Evolutionary conservation across 345 rosid genomes (phyloP).

Genomic region (Sonneratia caseolaris): DNA sequence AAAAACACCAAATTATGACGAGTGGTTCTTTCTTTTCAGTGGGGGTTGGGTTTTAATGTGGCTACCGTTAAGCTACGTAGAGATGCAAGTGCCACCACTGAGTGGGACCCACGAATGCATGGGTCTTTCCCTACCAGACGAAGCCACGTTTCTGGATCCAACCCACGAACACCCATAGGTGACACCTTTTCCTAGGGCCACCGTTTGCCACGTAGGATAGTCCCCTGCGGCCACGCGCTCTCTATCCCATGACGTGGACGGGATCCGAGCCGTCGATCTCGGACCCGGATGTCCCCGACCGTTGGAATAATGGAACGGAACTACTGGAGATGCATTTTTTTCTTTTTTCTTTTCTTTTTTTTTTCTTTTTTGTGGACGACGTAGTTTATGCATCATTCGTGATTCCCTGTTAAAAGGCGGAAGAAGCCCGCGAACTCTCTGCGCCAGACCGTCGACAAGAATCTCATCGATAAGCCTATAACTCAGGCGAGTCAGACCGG

Average conservation of each 20-base stretch:
- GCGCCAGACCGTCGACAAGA: not conserved
- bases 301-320: too few relatives aligned
- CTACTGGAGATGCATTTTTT: not conserved
- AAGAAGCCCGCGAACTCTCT: not conserved
- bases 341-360: too few relatives aligned
- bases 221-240: not conserved
- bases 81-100: slow-evolving; percentile 15
- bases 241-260: slow-evolving; percentile 4
- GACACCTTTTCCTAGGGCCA: slow-evolving; percentile 37
- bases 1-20: too few relatives aligned
- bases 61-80: slow-evolving; percentile 29
- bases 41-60: slow-evolving; percentile 10
- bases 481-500: not conserved
- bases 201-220: slow-evolving; percentile 34
- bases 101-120: slow-evolving; percentile 15
- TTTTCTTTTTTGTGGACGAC: slow-evolving; percentile 10
- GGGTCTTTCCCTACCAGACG: slow-evolving; percentile 13
- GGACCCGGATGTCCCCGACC: not conserved
- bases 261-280: not conserved
- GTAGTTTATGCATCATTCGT: not conserved
- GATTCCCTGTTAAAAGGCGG: not conserved
- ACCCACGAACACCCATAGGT: slow-evolving; percentile 24
- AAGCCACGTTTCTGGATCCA: slow-evolving; percentile 22
- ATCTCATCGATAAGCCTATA: not conserved
- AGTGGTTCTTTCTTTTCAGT: slow-evolving; percentile 1